Conservation (phyloP, 78 protist genomes). For the Dictyostelium discoideum region DNA sequence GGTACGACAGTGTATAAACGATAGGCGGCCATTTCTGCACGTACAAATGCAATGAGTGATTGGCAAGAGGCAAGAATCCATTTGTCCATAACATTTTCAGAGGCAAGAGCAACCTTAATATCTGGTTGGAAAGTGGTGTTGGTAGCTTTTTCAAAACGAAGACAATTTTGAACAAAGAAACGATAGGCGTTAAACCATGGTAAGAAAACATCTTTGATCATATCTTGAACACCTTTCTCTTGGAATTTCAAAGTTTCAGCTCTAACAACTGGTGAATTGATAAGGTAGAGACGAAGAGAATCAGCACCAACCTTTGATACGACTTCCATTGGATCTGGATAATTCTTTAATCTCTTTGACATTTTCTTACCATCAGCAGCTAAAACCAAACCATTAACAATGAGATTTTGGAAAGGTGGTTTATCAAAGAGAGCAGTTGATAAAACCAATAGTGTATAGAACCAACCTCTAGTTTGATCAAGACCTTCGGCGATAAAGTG, state of each 20-base stretch:
- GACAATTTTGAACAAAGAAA: conserved; percentile 92
- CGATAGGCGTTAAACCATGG: conserved; percentile 98
- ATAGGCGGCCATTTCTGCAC: conserved; percentile 97
- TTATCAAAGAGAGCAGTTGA: conserved; percentile 97
- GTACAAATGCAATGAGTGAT: conserved; percentile 88
- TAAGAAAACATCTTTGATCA: conserved; percentile 95
- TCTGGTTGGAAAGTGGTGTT: conserved; percentile 65
- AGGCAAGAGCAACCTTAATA: conserved; percentile 2
- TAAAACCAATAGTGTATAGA: conserved; percentile 99
- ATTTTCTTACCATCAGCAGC: conserved; percentile 97
- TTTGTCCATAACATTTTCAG: conserved; percentile 96
- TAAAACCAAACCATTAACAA: conserved; percentile 99
- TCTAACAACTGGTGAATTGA: conserved; percentile 98
- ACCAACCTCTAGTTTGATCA: conserved; percentile 99
- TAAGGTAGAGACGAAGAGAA: conserved; percentile 98
- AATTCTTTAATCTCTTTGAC: conserved; percentile 98
- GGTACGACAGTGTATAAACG: conserved; percentile 99
- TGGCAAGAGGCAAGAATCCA: conserved; percentile 95
- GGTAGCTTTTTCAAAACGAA: conserved; percentile 22
- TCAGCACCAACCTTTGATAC: conserved; percentile 98
- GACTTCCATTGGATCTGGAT: conserved; percentile 96
- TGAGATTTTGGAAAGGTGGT: conserved; percentile 98
- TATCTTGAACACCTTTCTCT: conserved; percentile 93
- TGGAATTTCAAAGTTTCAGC: conserved; percentile 97
- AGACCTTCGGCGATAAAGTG: conserved; percentile 99